These are phyloP conservation scores for Babesia gibsoni DNA, from an alignment of 169 alveolate genomes.

Conservation along the genomic window DNA sequence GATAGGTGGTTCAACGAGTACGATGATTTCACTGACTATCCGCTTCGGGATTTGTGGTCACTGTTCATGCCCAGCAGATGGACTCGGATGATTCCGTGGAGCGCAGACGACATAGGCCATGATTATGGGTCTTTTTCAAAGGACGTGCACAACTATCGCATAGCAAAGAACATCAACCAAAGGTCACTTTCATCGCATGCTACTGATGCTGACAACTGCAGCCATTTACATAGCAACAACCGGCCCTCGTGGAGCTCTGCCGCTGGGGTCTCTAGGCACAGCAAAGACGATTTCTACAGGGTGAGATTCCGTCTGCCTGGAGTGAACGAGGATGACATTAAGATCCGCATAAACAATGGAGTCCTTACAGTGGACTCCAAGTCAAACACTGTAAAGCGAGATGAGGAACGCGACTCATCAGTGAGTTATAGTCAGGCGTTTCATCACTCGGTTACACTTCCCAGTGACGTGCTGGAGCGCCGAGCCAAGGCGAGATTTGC, in stretches of 20 bases:
- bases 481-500: constrained; percentile 30
- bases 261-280: neutral
- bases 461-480: constrained; percentile 14
- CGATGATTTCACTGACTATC: no score
- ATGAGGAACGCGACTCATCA: neutral
- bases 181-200: no score
- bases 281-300: constrained; percentile 5
- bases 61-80: neutral
- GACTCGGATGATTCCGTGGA: neutral
- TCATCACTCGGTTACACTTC: constrained; percentile 32
- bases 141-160: constrained; percentile 14
- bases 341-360: neutral
- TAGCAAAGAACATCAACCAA: neutral
- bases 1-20: no score
- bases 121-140: neutral
- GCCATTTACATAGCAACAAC: no score
- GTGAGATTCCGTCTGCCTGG: constrained; percentile 27
- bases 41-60: neutral
- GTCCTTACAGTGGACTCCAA: constrained; percentile 7
- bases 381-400: neutral
- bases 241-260: neutral
- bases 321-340: constrained; percentile 25
- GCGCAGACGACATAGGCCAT: neutral
- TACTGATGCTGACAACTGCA: no score
- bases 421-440: neutral